Evolutionary conservation across 129 eudicot species (phyloP), one percentile per base, ranked within the genome.

Genomic region (Artemisia tridentata): DNA sequence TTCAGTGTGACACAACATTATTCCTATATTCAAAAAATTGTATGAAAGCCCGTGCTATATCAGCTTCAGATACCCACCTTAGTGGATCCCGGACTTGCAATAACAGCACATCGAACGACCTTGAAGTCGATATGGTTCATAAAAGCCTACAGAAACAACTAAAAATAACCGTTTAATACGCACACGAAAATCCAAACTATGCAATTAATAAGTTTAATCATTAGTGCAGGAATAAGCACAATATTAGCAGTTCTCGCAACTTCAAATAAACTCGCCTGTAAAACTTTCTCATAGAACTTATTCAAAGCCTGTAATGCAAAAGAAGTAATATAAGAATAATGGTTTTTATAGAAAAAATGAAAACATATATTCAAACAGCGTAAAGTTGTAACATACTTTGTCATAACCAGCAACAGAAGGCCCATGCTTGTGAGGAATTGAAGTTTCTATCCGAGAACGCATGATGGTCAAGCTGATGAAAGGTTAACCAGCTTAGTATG

Each of bases 71-170:
- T 27, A 76, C 83, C 14, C 25, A 88, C 98, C 96, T 80, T 89
- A 9, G 96, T 93, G 80, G 89, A 93, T 75, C 98, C 98, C 13
- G 98, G 96, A 85, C 98, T 93, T 63, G 96, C 98, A 79, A 93
- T 93, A 59, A 93, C 95, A 71, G 90, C 98, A 83, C 98, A 93
- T 12, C 98, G 90, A 57, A 93, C 97, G 72, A 89, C 88, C 69
- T 85, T 85, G 82, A 93, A 93, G 73, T 93, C 95, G 31, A 93
- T 73, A n/a, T n/a, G n/a, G 61, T 93, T 89, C 72, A 93, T 15
- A 72, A 93, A 89, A 23, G 98, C 98, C 98, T 92, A 43, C 15
- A 19, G 45, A 55, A 23, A 12, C 19, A 54, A 25, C 19, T 54
- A 27, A 54, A 25, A 51, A 45, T 5, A 61, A n/a, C 38, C 38